Percentiles rank a stretch among this genome's conserved stretches.
Conservation (phyloP, 139 green algal species). For the Chlorella sp. region DNA sequence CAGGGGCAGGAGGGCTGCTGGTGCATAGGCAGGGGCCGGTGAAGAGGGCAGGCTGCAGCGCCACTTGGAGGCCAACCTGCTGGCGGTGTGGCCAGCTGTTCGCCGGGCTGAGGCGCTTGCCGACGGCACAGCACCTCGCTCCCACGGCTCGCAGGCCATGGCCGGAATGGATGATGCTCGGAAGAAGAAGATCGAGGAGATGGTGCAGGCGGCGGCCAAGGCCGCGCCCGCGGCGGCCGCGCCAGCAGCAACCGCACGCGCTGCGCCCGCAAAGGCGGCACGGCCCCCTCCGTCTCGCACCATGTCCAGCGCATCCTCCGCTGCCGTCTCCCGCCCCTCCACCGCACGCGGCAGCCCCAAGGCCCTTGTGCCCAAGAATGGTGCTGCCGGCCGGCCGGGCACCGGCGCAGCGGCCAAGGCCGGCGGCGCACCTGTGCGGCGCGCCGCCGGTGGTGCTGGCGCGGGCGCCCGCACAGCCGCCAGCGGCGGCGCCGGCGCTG, state of each 20-base stretch:
- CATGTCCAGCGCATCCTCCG: background rate
- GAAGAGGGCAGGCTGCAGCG: too few relatives aligned
- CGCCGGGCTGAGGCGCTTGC: background rate
- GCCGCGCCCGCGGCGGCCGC: background rate
- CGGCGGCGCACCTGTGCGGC: background rate
- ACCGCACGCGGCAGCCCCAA: slow-evolving; percentile 12
- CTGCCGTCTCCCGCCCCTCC: background rate
- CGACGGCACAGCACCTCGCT: too few relatives aligned
- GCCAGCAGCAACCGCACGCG: background rate
- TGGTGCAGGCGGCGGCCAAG: slow-evolving; percentile 51
- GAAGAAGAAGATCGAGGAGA: slow-evolving; percentile 81
- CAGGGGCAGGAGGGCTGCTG: too few relatives aligned
- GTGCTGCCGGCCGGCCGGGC: background rate
- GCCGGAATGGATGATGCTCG: slow-evolving; percentile 72
- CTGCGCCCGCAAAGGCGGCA: background rate
- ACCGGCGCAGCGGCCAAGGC: background rate
- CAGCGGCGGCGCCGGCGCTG: background rate
- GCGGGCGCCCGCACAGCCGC: background rate
- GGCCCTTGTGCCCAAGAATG: slow-evolving; percentile 25
- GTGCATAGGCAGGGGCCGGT: too few relatives aligned
- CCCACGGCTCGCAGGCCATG: slow-evolving; percentile 12
- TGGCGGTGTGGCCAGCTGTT: too few relatives aligned
- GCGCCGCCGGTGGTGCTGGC: background rate
- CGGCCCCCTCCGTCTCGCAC: slow-evolving; percentile 1
- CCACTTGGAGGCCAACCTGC: too few relatives aligned